These are phyloP conservation scores for Emericellopsis cladophorae DNA, from an alignment of 2,329 filamentous ascomycete genomes.

Conservation along the genomic window DNA sequence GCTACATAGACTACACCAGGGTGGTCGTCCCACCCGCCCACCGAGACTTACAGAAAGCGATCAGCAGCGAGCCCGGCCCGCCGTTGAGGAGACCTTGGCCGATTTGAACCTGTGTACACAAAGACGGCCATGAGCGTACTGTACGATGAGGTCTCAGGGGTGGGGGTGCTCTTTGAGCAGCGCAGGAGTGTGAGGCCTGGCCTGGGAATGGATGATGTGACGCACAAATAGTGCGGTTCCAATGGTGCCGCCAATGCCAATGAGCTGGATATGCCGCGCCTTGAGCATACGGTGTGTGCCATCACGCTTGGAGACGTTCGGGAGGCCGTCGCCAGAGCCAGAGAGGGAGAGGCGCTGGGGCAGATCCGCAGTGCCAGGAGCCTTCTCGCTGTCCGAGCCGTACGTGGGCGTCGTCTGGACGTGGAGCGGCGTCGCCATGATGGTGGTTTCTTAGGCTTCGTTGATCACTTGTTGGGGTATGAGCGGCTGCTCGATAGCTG, in stretches of 20 bases:
- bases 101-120: conserved; percentile 32
- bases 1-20: no score
- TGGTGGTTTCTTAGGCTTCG: background rate
- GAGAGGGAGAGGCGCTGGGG: background rate
- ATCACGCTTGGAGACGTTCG: background rate
- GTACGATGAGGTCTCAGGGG: background rate
- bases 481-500: no score
- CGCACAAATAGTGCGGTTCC: conserved; percentile 46
- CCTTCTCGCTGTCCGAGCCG: conserved; percentile 5
- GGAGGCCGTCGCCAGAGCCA: background rate
- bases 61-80: conserved; percentile 43
- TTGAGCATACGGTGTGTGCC: conserved; percentile 40
- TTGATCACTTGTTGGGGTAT: no score
- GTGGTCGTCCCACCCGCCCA: no score
- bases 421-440: background rate
- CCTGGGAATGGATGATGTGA: conserved; percentile 1
- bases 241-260: conserved; percentile 52
- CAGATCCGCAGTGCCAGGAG: background rate
- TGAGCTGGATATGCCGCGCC: conserved; percentile 43
- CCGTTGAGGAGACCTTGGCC: conserved; percentile 44
- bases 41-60: conserved; percentile 31
- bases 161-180: background rate
- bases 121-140: conserved; percentile 6
- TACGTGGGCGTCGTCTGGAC: background rate
- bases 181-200: background rate